Base-by-base conservation (phyloP, 176 grass and related monocot genomes). In the Lolium multiflorum region DNA sequence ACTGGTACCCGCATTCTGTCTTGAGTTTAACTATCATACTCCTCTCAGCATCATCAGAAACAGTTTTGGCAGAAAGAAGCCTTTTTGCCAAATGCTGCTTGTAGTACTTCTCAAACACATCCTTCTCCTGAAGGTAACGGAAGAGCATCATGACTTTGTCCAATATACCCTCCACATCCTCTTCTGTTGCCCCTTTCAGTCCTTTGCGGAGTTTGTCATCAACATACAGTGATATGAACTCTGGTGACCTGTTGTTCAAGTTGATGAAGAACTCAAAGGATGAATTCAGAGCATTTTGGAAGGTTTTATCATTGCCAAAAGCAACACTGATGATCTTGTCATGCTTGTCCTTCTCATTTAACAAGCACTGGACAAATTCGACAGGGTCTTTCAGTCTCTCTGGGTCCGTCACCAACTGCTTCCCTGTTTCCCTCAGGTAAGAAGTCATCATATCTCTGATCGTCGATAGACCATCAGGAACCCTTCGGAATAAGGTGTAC, bases 81-180 rank as follows among this genome's bases (percentile, higher is more conserved):
- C 93, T 85, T 80, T 98, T 98, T 0, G 93, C 96, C 86, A 95
- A 91, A 87, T 98, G 96, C 73, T 98, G 93, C 76, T 95, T 93
- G 72, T 95, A 98, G 82, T 98, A 98, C 79, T 98, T 98, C 83
- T 98, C 96, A 76, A 98, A 98, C 59, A 98, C 91, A 92, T 98
- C 96, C 81, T 98, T 98, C 89, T 98, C 96, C 80, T 98, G 96
- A 73, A 98, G 89, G 77, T 95, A 98, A 62, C 96, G 88, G 83
- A 98, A 98, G 35, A 98, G 81, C 96, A 98, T 98, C 96, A 95
- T 98, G 69, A 95, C 96, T 83, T 98, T 98, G 84, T 98, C 96
- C 80, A 98, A 74, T 74, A 95, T 89, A 78, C 89, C 71, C 74
- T 98, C 96, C 59, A 98, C 91, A 61, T 98, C 96, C 86, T 98